phyloP scores from a whole-genome alignment of 441 rosid species.

The Croton laevigatus region DNA sequence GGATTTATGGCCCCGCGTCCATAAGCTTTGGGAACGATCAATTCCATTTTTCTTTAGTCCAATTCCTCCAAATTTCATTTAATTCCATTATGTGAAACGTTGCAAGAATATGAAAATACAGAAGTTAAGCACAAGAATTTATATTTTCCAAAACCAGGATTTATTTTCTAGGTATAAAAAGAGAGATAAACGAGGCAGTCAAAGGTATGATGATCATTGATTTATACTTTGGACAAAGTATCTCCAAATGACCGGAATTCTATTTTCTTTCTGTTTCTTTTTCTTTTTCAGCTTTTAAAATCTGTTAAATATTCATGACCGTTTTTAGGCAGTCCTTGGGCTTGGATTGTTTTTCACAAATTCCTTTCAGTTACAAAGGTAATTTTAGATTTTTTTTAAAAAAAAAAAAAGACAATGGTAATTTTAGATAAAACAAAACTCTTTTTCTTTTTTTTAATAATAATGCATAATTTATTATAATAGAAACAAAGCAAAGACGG shows the following conservation, averaged over 20 bases:
- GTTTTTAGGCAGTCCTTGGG: too few relatives aligned
- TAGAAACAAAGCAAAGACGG: background rate
- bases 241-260: conserved; percentile 22
- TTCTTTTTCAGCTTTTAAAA: conserved; percentile 37
- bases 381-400: too few relatives aligned
- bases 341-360: background rate
- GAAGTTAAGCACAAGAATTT: background rate
- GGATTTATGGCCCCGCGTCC: conserved; percentile 4
- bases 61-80: too few relatives aligned
- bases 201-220: conserved; percentile 31
- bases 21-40: background rate
- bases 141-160: background rate
- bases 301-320: too few relatives aligned
- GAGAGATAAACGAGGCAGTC: conserved; percentile 30
- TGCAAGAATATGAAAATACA: background rate
- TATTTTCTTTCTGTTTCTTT: conserved; percentile 27
- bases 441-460: too few relatives aligned
- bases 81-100: too few relatives aligned
- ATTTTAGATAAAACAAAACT: background rate
- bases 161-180: background rate
- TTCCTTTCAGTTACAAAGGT: background rate
- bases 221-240: conserved; percentile 40
- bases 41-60: background rate
- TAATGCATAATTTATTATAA: too few relatives aligned
- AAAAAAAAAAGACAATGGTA: too few relatives aligned